Percentiles rank a stretch among this genome's conserved stretches.
phyloP scores from a whole-genome alignment of 2,329 filamentous ascomycete genomes.

The Diaporthe citrichinensis region DNA sequence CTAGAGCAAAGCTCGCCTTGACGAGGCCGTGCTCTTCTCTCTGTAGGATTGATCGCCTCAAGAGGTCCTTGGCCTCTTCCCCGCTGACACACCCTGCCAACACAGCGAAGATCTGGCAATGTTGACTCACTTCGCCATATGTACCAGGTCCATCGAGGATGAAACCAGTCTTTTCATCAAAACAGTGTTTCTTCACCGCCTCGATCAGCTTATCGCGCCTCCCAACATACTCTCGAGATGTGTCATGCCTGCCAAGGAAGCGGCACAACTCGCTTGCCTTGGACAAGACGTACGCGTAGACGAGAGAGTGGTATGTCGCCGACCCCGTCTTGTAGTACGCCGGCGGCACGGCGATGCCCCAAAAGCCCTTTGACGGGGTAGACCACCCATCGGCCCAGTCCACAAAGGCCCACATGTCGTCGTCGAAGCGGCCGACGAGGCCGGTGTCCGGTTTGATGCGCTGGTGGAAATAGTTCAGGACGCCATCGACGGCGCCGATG shows the following conservation, averaged over 20 bases:
- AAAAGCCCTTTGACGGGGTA: slow-evolving; percentile 38
- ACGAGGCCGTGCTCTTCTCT: slow-evolving; percentile 27
- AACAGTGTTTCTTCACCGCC: slow-evolving; percentile 49
- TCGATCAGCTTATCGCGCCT: slow-evolving; percentile 43
- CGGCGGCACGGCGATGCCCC: slow-evolving; percentile 31
- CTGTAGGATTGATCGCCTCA: slow-evolving; percentile 38
- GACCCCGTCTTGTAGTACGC: slow-evolving; percentile 40
- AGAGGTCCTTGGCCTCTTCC: slow-evolving; percentile 40
- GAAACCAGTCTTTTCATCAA: slow-evolving; percentile 46
- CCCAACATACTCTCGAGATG: slow-evolving; percentile 46
- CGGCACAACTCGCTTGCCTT: slow-evolving; percentile 36
- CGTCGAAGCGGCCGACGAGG: slow-evolving; percentile 44
- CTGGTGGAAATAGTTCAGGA: slow-evolving; percentile 38
- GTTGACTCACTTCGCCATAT: slow-evolving; percentile 48
- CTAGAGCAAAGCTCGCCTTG: slow-evolving; percentile 44
- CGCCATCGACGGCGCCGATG: slow-evolving; percentile 36
- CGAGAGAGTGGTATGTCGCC: slow-evolving; percentile 42
- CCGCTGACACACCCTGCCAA: slow-evolving; percentile 38
- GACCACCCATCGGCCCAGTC: slow-evolving; percentile 53
- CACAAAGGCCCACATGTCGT: slow-evolving; percentile 51
- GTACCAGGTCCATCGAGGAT: slow-evolving; percentile 48
- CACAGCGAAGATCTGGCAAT: slow-evolving; percentile 51
- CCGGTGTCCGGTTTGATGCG: slow-evolving; percentile 33
- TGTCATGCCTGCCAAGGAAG: slow-evolving; percentile 39
- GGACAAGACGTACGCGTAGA: slow-evolving; percentile 40